phyloP scores from a whole-genome alignment of 257 asterid genomes.

The Scutellaria baicalensis region DNA sequence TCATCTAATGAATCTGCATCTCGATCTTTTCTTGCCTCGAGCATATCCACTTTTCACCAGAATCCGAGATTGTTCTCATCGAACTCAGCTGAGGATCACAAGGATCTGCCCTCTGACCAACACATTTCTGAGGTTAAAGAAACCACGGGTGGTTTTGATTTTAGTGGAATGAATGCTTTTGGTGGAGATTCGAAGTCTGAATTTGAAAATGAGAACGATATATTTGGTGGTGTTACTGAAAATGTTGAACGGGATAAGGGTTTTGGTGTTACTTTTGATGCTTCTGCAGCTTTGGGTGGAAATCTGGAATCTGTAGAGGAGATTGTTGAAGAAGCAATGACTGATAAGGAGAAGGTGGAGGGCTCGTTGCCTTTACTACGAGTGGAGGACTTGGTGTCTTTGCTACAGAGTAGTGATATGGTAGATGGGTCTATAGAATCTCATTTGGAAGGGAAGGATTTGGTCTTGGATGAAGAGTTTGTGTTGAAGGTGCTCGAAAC shows the following conservation, averaged over 20 bases:
- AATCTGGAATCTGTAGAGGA: slow-evolving; percentile 17
- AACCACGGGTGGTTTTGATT: slow-evolving; percentile 14
- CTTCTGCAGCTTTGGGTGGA: slow-evolving; percentile 15
- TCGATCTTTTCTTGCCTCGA: slow-evolving; percentile 22
- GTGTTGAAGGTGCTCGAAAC: slow-evolving; percentile 58
- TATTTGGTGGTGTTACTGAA: slow-evolving; percentile 15
- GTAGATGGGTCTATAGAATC: slow-evolving; percentile 39
- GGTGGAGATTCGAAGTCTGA: slow-evolving; percentile 11
- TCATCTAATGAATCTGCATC: slow-evolving; percentile 20
- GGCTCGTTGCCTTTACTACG: slow-evolving; percentile 59
- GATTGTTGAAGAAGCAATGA: slow-evolving; percentile 19
- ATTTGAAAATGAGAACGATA: slow-evolving; percentile 17
- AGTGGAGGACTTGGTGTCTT: slow-evolving; percentile 55
- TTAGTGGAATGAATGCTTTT: slow-evolving; percentile 18
- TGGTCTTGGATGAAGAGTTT: slow-evolving; percentile 51
- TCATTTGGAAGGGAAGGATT: slow-evolving; percentile 35
- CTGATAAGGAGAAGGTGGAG: slow-evolving; percentile 45
- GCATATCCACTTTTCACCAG: slow-evolving; percentile 6
- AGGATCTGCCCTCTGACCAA: slow-evolving; percentile 17
- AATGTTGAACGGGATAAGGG: slow-evolving; percentile 13
- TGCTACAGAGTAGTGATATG: slow-evolving; percentile 60
- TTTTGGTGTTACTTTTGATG: slow-evolving; percentile 15
- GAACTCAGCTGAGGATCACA: slow-evolving; percentile 24
- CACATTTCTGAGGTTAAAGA: slow-evolving; percentile 13
- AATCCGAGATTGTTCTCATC: slow-evolving; percentile 46